Percentiles rank a stretch among this genome's conserved stretches.
phyloP scores from a whole-genome alignment of 2,329 filamentous ascomycete species.

The Alternaria panax region DNA sequence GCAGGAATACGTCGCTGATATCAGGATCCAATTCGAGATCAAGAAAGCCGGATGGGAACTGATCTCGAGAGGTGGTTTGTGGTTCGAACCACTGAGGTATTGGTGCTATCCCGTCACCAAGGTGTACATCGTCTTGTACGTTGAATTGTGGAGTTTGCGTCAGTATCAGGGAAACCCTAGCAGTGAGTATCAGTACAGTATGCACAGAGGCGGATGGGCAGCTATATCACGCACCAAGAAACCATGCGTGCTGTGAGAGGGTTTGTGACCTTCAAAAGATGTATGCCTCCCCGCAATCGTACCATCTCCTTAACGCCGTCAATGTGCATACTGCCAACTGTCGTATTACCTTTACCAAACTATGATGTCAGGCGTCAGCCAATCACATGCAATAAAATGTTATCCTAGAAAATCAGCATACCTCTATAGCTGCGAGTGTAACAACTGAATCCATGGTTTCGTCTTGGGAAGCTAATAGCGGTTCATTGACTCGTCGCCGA shows the following conservation, averaged over 20 bases:
- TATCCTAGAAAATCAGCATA: slow-evolving; percentile 36
- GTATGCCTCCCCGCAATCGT: slow-evolving; percentile 60
- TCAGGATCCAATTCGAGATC: slow-evolving; percentile 44
- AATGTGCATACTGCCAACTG: slow-evolving; percentile 58
- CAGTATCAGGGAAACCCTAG: slow-evolving; percentile 67
- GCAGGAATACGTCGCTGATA: slow-evolving; percentile 51
- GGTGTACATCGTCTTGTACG: slow-evolving; percentile 59
- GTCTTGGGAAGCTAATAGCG: slow-evolving; percentile 59
- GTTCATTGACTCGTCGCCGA: slow-evolving; percentile 58
- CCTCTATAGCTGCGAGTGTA: slow-evolving; percentile 65
- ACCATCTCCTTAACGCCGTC: slow-evolving; percentile 60
- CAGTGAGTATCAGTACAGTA: background rate
- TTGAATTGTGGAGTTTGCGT: slow-evolving; percentile 62
- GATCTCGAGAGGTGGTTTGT: background rate
- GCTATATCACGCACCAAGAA: slow-evolving; percentile 54
- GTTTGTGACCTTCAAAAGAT: slow-evolving; percentile 56
- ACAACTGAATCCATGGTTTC: slow-evolving; percentile 65
- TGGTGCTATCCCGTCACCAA: slow-evolving; percentile 59
- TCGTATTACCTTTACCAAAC: slow-evolving; percentile 62
- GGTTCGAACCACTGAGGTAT: slow-evolving; percentile 59
- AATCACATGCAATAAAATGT: background rate
- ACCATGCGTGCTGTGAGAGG: slow-evolving; percentile 65
- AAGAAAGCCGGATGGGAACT: slow-evolving; percentile 17
- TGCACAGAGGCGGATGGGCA: background rate
- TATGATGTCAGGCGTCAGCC: slow-evolving; percentile 29